Evolutionary conservation across 192 early-diverging fungal species (phyloP).

Genomic region (Backusella mclennaniae): DNA sequence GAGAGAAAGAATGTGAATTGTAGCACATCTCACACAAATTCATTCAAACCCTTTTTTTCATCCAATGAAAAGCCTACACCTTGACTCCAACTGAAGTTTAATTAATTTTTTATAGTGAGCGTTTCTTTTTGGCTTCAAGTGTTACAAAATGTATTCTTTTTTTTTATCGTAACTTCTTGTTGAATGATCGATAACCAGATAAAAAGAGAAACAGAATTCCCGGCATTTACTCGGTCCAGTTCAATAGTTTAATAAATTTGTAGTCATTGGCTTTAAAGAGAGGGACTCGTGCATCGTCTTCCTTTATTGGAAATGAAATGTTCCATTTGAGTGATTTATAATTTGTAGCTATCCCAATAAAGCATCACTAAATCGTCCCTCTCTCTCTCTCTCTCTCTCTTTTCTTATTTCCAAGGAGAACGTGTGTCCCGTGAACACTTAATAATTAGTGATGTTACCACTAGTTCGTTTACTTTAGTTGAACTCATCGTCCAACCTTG

Average conservation of each 20-base stretch:
- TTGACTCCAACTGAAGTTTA: background rate
- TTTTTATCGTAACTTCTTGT: background rate
- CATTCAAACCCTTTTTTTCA: background rate
- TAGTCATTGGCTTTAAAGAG: background rate
- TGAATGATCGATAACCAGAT: background rate
- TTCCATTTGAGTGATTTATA: background rate
- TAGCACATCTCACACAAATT: background rate
- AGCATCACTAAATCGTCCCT: no score
- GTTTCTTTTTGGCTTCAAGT: background rate
- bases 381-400: no score
- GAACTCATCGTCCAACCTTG: background rate
- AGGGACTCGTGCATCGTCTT: background rate
- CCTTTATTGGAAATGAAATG: background rate
- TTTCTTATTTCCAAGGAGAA: background rate
- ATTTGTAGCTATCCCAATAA: background rate
- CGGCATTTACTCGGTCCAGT: background rate
- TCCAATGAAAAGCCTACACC: slow-evolving; percentile 2
- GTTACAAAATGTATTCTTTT: background rate
- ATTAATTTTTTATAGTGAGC: background rate
- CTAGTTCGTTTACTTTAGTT: background rate
- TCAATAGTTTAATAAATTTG: background rate
- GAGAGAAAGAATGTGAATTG: background rate
- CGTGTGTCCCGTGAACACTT: background rate
- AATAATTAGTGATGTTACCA: background rate
- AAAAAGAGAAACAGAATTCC: background rate